These are phyloP conservation scores for Lepidopterella palustris DNA, from an alignment of 495 filamentous ascomycete species.

Conservation along the genomic window DNA sequence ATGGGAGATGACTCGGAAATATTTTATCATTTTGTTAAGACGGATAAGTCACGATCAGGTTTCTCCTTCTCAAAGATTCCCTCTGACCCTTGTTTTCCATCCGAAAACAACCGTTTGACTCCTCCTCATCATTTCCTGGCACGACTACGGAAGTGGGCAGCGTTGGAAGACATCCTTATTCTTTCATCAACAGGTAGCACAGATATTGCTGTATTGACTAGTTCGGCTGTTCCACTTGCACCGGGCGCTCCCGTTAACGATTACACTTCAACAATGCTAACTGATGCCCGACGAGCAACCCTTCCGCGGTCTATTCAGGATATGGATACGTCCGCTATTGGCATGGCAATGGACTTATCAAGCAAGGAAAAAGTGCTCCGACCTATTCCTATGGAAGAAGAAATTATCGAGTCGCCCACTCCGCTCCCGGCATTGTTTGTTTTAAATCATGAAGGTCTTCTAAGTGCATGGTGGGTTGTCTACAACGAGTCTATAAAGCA, in stretches of 20 bases:
- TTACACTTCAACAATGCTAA: constrained; percentile 66
- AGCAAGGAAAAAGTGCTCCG: constrained; percentile 67
- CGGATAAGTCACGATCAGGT: constrained; percentile 45
- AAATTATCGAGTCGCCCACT: constrained; percentile 66
- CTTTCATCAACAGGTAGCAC: constrained; percentile 70
- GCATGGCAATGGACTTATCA: constrained; percentile 75
- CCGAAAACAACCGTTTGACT: constrained; percentile 44
- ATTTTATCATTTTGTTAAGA: constrained; percentile 67
- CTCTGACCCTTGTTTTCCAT: constrained; percentile 61
- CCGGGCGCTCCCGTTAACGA: constrained; percentile 45
- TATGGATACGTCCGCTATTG: constrained; percentile 64
- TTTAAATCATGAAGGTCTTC: constrained; percentile 81
- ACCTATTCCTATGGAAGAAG: constrained; percentile 66
- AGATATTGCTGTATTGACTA: constrained; percentile 71
- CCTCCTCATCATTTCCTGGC: constrained; percentile 70
- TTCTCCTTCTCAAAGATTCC: constrained; percentile 67
- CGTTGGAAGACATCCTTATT: constrained; percentile 70
- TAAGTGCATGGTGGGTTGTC: constrained; percentile 83
- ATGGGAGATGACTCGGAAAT: constrained; percentile 51
- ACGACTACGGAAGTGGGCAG: constrained; percentile 69
- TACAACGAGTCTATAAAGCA: constrained; percentile 79
- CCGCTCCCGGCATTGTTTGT: constrained; percentile 83
- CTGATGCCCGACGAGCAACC: constrained; percentile 74
- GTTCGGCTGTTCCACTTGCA: constrained; percentile 59
- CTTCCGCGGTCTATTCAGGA: too few species aligned